Evolutionary conservation across 345 rosid species (phyloP).

Genomic region (Toxicodendron radicans): DNA sequence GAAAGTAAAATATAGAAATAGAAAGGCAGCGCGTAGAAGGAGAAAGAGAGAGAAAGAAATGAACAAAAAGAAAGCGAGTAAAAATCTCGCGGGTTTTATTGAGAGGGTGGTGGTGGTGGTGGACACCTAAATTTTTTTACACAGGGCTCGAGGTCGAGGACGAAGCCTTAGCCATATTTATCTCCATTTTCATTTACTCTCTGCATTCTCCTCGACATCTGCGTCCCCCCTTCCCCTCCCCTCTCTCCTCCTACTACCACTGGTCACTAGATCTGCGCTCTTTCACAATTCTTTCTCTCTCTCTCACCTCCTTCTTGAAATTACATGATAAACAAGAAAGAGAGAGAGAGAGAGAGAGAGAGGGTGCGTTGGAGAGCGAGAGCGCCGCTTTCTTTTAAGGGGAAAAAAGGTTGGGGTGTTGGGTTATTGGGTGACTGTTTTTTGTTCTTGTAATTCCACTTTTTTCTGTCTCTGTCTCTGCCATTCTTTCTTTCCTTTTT

Average conservation of each 20-base stretch:
- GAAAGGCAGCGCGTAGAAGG: not conserved
- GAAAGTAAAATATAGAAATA: not conserved
- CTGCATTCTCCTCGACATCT: not conserved
- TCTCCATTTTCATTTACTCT: too few species aligned
- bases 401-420: not conserved
- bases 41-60: not conserved
- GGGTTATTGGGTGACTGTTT: not conserved
- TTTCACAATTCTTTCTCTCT: not conserved
- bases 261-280: constrained; percentile 17
- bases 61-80: not conserved
- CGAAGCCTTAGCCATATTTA: too few species aligned
- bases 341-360: not conserved
- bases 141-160: constrained; percentile 33
- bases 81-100: constrained; percentile 17
- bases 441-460: not conserved
- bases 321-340: not conserved
- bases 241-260: not conserved
- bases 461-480: constrained; percentile 3
- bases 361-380: not conserved
- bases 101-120: constrained; percentile 17
- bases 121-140: not conserved
- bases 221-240: not conserved
- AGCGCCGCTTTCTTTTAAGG: constrained; percentile 30
- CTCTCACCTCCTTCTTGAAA: too few species aligned
- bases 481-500: constrained; percentile 11